Evolutionary conservation across 106 monocot genomes (phyloP).

Genomic region (Chionographis japonica): DNA sequence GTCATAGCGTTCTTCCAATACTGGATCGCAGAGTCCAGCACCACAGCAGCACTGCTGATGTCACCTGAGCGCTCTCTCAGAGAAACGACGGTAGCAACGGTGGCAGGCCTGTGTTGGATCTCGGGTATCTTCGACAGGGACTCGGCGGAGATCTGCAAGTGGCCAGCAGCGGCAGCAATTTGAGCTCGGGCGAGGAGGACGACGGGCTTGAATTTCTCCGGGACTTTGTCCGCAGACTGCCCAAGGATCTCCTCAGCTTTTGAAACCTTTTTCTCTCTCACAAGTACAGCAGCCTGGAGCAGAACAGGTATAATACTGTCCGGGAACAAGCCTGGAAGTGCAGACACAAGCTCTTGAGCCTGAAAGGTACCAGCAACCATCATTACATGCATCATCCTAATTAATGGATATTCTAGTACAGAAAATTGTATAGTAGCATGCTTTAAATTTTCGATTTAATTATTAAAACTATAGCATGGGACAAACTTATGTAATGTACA

Average conservation of each 20-base stretch:
- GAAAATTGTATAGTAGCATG: too few relatives aligned
- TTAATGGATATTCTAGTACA: too few relatives aligned
- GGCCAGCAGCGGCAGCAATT: constrained; percentile 80
- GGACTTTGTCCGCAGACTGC: constrained; percentile 51
- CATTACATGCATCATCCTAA: not conserved
- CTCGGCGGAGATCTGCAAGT: constrained; percentile 55
- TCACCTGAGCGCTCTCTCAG: constrained; percentile 56
- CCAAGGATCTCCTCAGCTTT: constrained; percentile 82
- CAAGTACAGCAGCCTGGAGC: constrained; percentile 81
- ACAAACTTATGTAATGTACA: too few relatives aligned
- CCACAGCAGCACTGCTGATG: constrained; percentile 36
- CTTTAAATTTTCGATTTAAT: too few relatives aligned
- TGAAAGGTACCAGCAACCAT: constrained; percentile 23
- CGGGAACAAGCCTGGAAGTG: constrained; percentile 54
- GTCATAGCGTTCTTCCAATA: constrained; percentile 89
- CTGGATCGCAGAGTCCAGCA: constrained; percentile 58
- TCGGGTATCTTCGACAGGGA: constrained; percentile 68
- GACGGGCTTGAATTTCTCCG: constrained; percentile 47
- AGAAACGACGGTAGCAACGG: constrained; percentile 77
- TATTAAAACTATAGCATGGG: too few relatives aligned
- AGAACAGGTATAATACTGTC: constrained; percentile 53
- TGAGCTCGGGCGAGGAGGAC: constrained; percentile 85
- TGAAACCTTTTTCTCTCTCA: constrained; percentile 66
- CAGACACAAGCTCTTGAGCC: constrained; percentile 73
- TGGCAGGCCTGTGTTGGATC: constrained; percentile 77